phyloP scores from a whole-genome alignment of 441 rosid genomes.

The Kokia cookei region DNA sequence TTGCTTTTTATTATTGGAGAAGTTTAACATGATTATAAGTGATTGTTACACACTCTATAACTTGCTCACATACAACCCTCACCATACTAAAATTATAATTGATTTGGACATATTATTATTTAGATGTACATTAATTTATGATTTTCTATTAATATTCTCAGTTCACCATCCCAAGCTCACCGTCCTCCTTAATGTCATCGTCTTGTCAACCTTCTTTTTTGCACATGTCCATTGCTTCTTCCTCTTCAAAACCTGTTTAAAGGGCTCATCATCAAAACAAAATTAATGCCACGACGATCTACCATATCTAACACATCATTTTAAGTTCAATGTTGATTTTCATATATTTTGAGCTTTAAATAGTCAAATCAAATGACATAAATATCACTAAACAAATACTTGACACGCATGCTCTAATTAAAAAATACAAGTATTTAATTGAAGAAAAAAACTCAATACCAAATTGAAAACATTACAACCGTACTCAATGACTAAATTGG shows the following conservation, averaged over 20 bases:
- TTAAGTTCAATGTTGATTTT: too few relatives aligned
- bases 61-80: not conserved
- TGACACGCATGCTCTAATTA: too few relatives aligned
- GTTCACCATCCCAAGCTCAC: constrained; percentile 39
- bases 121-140: not conserved
- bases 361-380: too few relatives aligned
- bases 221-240: constrained; percentile 17
- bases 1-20: too few relatives aligned
- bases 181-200: constrained; percentile 36
- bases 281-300: not conserved
- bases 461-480: too few relatives aligned
- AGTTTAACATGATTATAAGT: too few relatives aligned
- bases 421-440: too few relatives aligned
- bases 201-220: constrained; percentile 25
- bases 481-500: too few relatives aligned
- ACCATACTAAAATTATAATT: not conserved
- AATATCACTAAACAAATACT: too few relatives aligned
- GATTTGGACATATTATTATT: not conserved
- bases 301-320: too few relatives aligned
- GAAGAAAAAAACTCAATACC: too few relatives aligned
- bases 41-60: not conserved
- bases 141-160: not conserved
- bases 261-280: not conserved
- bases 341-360: too few relatives aligned
- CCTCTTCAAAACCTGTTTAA: constrained; percentile 28